phyloP scores from a whole-genome alignment of 164 flowering plant species.

The Umbellularia californica region DNA sequence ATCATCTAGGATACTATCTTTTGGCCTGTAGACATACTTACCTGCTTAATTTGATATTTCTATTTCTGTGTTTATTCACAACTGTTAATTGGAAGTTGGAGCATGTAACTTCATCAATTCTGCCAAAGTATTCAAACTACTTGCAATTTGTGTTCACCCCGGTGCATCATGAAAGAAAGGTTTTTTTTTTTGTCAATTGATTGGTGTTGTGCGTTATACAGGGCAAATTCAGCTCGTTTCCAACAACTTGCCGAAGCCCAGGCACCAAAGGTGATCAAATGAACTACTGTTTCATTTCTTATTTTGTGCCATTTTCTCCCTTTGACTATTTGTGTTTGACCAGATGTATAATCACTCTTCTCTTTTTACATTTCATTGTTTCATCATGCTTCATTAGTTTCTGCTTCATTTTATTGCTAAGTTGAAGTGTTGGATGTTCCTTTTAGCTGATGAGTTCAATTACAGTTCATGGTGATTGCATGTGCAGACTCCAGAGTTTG shows the following conservation, averaged over 20 bases:
- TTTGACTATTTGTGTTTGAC: neutral
- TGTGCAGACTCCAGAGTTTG: conserved; percentile 99
- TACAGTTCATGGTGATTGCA: conserved; percentile 93
- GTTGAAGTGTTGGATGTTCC: neutral
- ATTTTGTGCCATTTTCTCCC: neutral
- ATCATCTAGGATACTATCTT: too few species aligned
- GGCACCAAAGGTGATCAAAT: conserved; percentile 73
- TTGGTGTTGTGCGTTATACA: conserved; percentile 23
- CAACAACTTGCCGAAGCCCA: conserved; percentile 64
- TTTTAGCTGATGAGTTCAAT: conserved; percentile 28
- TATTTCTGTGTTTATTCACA: neutral
- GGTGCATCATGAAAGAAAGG: neutral
- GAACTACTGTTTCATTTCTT: neutral
- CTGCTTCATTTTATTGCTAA: conserved; percentile 3
- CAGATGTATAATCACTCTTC: neutral
- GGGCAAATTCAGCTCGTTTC: conserved; percentile 64
- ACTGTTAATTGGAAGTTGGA: neutral
- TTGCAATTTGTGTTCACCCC: neutral
- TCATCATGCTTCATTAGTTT: neutral
- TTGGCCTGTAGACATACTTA: too few species aligned
- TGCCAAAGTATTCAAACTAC: neutral
- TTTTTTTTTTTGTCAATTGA: conserved; percentile 5
- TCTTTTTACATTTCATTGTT: too few species aligned
- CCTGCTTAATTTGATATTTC: neutral
- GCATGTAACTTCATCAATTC: neutral